A percentile compares a stretch with the other conserved stretches of the same genome.
Conservation (phyloP, 1,284 basidiomycete species). For the Polyporus tsugae region DNA sequence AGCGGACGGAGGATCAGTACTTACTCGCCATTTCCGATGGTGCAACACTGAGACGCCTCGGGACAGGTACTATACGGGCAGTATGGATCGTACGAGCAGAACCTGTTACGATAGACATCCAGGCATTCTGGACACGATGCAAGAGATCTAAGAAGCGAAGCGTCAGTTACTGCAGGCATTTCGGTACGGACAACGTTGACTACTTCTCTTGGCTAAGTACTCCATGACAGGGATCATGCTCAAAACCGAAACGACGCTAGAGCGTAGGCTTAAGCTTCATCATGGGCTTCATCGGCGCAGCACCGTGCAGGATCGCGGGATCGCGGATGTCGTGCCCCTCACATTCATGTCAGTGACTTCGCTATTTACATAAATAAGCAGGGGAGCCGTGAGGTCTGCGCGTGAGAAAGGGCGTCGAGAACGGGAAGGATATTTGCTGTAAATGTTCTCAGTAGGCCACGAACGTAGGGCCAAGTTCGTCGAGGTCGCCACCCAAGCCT, state of each 20-base stretch:
- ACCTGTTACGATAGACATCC: background rate
- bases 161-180: background rate
- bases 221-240: background rate
- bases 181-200: background rate
- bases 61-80: no score
- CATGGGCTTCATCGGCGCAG: background rate
- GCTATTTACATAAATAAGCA: background rate
- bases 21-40: no score
- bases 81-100: background rate
- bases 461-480: background rate
- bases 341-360: background rate
- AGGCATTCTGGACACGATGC: background rate
- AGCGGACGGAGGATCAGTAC: no score
- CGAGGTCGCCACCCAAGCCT: background rate
- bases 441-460: no score
- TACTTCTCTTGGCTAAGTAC: background rate
- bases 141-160: background rate
- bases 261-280: no score
- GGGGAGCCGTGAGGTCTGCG: no score
- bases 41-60: no score
- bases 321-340: background rate
- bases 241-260: background rate
- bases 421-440: background rate
- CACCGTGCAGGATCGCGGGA: no score
- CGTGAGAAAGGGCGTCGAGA: no score